phyloP scores from a whole-genome alignment of 345 rosid genomes.

The Euphorbia pulcherrima region DNA sequence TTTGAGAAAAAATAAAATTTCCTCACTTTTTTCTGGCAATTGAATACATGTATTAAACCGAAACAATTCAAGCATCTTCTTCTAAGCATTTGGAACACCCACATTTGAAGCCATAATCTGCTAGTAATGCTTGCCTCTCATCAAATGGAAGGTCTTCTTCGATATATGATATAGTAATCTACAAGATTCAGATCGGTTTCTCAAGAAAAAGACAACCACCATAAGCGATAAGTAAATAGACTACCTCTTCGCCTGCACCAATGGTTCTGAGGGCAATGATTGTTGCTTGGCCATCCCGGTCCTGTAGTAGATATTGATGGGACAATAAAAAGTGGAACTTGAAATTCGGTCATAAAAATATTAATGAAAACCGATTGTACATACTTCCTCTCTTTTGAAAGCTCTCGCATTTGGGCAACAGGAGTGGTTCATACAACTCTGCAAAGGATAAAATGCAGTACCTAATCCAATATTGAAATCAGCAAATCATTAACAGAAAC shows the following conservation, averaged over 20 bases:
- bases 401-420: constrained; percentile 88
- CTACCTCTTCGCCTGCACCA: constrained; percentile 74
- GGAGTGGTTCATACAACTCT: constrained; percentile 93
- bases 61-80: constrained; percentile 23
- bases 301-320: constrained; percentile 38
- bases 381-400: constrained; percentile 91
- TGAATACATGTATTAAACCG: background rate
- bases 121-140: constrained; percentile 63
- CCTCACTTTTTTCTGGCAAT: background rate
- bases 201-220: background rate
- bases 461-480: constrained; percentile 42
- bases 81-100: constrained; percentile 59
- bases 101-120: constrained; percentile 82
- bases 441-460: constrained; percentile 88
- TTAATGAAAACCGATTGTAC: background rate
- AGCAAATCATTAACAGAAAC: background rate
- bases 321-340: background rate
- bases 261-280: constrained; percentile 56
- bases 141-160: constrained; percentile 67
- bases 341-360: background rate
- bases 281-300: constrained; percentile 83
- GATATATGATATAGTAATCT: constrained; percentile 81
- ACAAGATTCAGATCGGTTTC: constrained; percentile 12
- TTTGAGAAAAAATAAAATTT: no score
- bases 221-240: background rate